These are phyloP conservation scores for Skeletonema tropicum DNA, from an alignment of 108 stramenopile species.

Conservation along the genomic window DNA sequence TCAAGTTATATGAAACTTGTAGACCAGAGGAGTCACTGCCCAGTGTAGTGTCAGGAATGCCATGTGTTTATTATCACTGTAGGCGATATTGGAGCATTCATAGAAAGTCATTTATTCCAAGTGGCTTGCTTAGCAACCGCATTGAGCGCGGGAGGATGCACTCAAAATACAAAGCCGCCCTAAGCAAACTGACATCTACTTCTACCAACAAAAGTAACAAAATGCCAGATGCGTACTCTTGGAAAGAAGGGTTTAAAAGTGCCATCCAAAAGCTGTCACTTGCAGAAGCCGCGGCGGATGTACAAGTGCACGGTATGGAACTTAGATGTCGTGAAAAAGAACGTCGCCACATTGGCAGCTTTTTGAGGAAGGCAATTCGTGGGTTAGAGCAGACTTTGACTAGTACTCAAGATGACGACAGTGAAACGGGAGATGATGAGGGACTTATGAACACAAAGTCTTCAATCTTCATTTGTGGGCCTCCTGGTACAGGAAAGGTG, in stretches of 20 bases:
- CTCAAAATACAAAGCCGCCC: constrained; percentile 49
- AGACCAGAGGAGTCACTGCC: not conserved
- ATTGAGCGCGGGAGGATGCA: constrained; percentile 50
- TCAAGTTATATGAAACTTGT: constrained; percentile 26
- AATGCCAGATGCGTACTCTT: constrained; percentile 15
- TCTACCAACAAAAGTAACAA: not conserved
- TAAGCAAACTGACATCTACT: constrained; percentile 24
- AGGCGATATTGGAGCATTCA: constrained; percentile 76
- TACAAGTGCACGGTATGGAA: constrained; percentile 45
- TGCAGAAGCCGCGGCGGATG: constrained; percentile 74
- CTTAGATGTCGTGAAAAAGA: constrained; percentile 76
- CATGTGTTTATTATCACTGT: constrained; percentile 64
- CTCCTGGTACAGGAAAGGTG: constrained; percentile 74
- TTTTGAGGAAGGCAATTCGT: constrained; percentile 64
- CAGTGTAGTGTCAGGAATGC: constrained; percentile 45
- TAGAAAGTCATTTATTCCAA: constrained; percentile 74
- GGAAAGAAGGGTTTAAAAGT: constrained; percentile 59
- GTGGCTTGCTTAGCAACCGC: constrained; percentile 57
- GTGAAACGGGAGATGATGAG: not conserved
- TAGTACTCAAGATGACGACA: constrained; percentile 8
- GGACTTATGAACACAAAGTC: constrained; percentile 39
- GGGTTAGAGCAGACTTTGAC: constrained; percentile 25
- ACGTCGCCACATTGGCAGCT: constrained; percentile 55
- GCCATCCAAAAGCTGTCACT: constrained; percentile 72
- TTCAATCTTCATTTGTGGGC: constrained; percentile 80